phyloP scores from a whole-genome alignment of 257 asterid genomes.

The Przewalskia tangutica region DNA sequence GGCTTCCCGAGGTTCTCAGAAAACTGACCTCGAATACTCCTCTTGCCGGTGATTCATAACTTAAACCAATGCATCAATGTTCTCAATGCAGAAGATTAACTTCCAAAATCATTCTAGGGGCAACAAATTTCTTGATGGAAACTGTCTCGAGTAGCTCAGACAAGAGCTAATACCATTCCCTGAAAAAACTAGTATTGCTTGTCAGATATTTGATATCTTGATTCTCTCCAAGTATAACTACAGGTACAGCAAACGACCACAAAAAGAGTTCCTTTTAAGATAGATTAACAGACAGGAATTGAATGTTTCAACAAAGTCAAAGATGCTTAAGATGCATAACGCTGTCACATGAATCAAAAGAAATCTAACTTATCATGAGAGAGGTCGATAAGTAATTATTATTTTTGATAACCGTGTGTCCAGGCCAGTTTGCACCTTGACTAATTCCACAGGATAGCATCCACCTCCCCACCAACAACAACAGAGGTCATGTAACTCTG shows the following conservation, averaged over 20 bases:
- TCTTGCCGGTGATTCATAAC: slow-evolving; percentile 49
- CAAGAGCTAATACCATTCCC: slow-evolving; percentile 11
- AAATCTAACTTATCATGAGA: neutral
- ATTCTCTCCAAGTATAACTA: neutral
- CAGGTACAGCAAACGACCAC: neutral
- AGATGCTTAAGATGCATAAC: neutral
- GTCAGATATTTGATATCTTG: neutral
- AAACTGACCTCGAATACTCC: slow-evolving; percentile 71
- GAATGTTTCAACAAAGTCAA: neutral
- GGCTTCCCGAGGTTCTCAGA: neutral
- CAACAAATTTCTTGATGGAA: slow-evolving; percentile 2
- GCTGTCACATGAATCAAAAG: neutral
- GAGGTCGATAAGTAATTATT: neutral
- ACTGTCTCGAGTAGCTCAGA: slow-evolving; percentile 13
- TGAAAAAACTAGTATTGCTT: slow-evolving; percentile 2
- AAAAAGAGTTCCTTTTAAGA: neutral
- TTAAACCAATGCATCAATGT: slow-evolving; percentile 28
- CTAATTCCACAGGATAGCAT: too few relatives aligned
- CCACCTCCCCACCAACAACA: too few relatives aligned
- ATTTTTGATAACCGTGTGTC: too few relatives aligned
- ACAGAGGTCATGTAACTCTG: too few relatives aligned
- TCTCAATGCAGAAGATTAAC: slow-evolving; percentile 2
- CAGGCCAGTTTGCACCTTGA: too few relatives aligned
- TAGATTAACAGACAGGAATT: slow-evolving; percentile 2
- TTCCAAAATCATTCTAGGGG: slow-evolving; percentile 1